Percentiles rank a stretch among this genome's conserved stretches.
Evolutionary conservation across 1,139 yeast species (phyloP).

Genomic region (Candida neerlandica): DNA sequence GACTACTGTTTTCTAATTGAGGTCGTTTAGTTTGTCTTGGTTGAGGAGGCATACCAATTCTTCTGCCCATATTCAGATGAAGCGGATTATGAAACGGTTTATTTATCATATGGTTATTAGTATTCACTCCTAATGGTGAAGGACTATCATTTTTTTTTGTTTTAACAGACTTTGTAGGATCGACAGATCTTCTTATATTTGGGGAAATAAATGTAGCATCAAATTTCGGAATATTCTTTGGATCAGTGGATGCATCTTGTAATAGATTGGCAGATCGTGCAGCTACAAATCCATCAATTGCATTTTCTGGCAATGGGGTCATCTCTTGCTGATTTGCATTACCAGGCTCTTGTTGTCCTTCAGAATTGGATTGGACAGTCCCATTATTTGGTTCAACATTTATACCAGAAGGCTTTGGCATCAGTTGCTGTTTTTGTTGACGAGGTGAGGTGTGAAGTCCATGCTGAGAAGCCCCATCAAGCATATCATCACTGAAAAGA

Average conservation of each 20-base stretch:
- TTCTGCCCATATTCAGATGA: conserved; percentile 12
- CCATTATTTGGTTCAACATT: too few relatives aligned
- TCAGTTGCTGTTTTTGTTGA: conserved; percentile 4
- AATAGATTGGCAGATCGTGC: conserved; percentile 60
- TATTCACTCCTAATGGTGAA: conserved; percentile 21
- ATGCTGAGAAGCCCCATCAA: conserved; percentile 20
- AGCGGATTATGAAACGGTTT: conserved; percentile 12
- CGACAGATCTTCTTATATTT: conserved; percentile 54
- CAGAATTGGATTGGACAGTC: background rate
- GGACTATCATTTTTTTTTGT: conserved; percentile 47
- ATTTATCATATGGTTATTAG: conserved; percentile 10
- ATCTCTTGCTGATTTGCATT: conserved; percentile 13
- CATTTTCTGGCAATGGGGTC: conserved; percentile 16
- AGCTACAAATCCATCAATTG: conserved; percentile 47
- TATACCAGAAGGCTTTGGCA: background rate
- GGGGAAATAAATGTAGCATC: conserved; percentile 56
- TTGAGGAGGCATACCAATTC: conserved; percentile 17
- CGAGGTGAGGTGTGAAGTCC: background rate
- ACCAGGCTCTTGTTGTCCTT: background rate
- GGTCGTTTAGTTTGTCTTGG: conserved; percentile 9
- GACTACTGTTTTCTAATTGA: conserved; percentile 4
- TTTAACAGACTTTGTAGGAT: conserved; percentile 62
- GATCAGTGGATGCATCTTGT: conserved; percentile 34
- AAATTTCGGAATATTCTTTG: conserved; percentile 34
- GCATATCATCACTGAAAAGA: conserved; percentile 64